Evolutionary conservation across 345 rosid species (phyloP).

Genomic region (Geranium rotundifolium): DNA sequence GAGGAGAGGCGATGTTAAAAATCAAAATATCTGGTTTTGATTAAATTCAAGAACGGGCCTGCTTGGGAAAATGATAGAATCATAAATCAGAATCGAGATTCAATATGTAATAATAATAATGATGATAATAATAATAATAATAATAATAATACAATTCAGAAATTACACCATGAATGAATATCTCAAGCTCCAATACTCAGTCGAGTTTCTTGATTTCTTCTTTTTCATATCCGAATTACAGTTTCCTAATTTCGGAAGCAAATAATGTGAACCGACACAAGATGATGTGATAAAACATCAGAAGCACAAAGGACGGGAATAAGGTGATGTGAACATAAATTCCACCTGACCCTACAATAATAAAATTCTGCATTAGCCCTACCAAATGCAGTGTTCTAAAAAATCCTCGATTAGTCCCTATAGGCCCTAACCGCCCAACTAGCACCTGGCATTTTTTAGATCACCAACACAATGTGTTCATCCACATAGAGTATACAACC

Average conservation of each 20-base stretch:
- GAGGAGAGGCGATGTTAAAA: slow-evolving; percentile 5
- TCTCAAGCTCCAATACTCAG: background rate
- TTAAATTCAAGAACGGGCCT: slow-evolving; percentile 1
- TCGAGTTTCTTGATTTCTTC: background rate
- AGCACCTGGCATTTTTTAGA: too few relatives aligned
- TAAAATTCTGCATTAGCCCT: too few relatives aligned
- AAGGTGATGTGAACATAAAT: background rate
- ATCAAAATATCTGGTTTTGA: background rate
- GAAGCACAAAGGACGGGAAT: background rate
- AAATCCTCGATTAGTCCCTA: too few relatives aligned
- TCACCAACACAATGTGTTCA: too few relatives aligned
- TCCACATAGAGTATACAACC: background rate
- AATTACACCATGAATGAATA: background rate
- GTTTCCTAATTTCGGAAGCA: background rate
- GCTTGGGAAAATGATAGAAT: background rate
- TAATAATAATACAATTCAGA: too few relatives aligned
- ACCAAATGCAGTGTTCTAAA: too few relatives aligned
- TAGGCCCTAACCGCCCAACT: too few relatives aligned
- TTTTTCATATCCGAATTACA: background rate
- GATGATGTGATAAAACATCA: background rate
- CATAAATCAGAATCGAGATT: background rate
- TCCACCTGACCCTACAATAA: too few relatives aligned
- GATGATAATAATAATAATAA: too few relatives aligned
- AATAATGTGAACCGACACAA: background rate
- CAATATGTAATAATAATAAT: too few relatives aligned